Conservation (phyloP, 192 early-diverging fungal genomes). For the Fimicolochytrium jonesii region DNA sequence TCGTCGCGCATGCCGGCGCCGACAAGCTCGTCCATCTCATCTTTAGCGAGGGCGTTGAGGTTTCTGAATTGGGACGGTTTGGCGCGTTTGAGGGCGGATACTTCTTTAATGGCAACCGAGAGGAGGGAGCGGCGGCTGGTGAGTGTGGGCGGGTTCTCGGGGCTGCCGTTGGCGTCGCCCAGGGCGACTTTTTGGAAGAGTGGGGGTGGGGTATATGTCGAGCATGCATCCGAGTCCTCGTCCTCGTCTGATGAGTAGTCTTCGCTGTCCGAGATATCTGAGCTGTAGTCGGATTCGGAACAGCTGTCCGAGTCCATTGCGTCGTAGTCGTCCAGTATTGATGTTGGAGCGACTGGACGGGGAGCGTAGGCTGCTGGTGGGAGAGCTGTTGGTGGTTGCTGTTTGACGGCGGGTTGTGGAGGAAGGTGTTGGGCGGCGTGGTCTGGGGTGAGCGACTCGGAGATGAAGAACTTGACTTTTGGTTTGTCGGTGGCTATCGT, state of each 20-base stretch:
- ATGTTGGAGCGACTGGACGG: no score
- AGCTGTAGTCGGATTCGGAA: slow-evolving; percentile 17
- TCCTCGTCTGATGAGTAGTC: slow-evolving; percentile 6
- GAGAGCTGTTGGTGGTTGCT: background rate
- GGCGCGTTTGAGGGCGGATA: slow-evolving; percentile 10
- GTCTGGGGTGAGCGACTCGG: slow-evolving; percentile 7
- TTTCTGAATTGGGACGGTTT: slow-evolving; percentile 20
- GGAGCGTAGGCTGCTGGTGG: background rate
- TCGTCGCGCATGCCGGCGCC: background rate
- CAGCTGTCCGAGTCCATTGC: slow-evolving; percentile 10
- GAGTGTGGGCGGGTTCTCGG: background rate
- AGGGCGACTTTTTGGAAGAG: slow-evolving; percentile 14
- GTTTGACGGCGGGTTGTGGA: background rate
- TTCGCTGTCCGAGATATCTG: slow-evolving; percentile 25
- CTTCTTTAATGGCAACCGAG: slow-evolving; percentile 8
- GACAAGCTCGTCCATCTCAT: background rate
- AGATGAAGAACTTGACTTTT: slow-evolving; percentile 22
- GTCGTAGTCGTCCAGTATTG: background rate
- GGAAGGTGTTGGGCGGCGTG: slow-evolving; percentile 1
- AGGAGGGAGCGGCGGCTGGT: slow-evolving; percentile 11
- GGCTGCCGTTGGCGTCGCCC: background rate
- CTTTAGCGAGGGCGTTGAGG: slow-evolving; percentile 3
- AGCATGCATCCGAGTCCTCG: background rate
- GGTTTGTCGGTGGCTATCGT: background rate
- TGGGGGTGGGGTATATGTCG: slow-evolving; percentile 2